Conservation (phyloP, 129 eudicot species). For the Artemisia tridentata region DNA sequence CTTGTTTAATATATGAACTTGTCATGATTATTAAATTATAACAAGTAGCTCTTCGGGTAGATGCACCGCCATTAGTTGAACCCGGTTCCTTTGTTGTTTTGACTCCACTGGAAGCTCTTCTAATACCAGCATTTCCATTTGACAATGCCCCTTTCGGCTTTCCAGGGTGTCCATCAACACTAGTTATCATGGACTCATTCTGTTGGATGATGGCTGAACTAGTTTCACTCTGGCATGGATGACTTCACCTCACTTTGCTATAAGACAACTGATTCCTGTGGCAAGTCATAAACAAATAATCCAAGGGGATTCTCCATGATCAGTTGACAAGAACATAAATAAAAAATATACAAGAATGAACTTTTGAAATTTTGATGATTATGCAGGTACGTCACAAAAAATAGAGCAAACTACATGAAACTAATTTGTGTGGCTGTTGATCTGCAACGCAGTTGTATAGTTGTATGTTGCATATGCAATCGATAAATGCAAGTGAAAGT, state of each 20-base stretch:
- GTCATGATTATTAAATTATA: no score
- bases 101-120: constrained; percentile 42
- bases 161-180: constrained; percentile 56
- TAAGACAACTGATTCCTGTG: constrained; percentile 53
- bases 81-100: constrained; percentile 45
- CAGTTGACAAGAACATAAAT: constrained; percentile 20
- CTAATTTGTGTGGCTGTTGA: background rate
- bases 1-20: no score
- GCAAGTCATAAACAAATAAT: constrained; percentile 40
- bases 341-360: background rate
- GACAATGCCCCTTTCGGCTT: constrained; percentile 40
- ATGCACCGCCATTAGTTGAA: constrained; percentile 16
- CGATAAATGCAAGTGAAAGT: constrained; percentile 7
- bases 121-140: constrained; percentile 38
- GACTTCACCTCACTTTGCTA: constrained; percentile 43
- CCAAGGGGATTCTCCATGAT: constrained; percentile 29
- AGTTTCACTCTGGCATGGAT: constrained; percentile 43
- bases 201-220: constrained; percentile 41
- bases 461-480: background rate
- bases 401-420: constrained; percentile 3
- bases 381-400: constrained; percentile 8
- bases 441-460: constrained; percentile 2
- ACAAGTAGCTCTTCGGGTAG: constrained; percentile 34
- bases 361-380: background rate
- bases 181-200: constrained; percentile 47